phyloP scores from a whole-genome alignment of 2,329 filamentous ascomycete genomes.

The Apiospora pterosperma region DNA sequence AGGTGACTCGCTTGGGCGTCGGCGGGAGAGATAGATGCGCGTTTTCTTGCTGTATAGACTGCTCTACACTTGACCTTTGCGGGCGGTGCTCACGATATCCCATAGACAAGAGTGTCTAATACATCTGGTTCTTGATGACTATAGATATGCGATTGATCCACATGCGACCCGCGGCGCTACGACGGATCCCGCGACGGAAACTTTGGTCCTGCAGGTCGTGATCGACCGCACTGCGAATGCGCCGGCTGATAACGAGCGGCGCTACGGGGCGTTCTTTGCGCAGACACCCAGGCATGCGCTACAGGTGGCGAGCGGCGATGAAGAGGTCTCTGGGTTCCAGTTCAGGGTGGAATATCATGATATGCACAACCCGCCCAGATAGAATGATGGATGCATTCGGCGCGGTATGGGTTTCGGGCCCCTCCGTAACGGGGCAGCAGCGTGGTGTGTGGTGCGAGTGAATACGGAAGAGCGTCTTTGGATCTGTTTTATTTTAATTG shows the following conservation, averaged over 20 bases:
- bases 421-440: neutral
- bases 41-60: neutral
- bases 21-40: neutral
- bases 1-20: neutral
- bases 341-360: neutral
- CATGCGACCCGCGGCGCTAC: neutral
- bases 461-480: too few relatives aligned
- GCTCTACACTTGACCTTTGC: neutral
- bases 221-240: neutral
- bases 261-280: neutral
- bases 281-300: neutral
- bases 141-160: neutral
- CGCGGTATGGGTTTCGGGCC: neutral
- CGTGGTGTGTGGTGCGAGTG: too few relatives aligned
- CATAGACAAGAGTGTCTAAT: conserved; percentile 2
- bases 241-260: fast-evolving
- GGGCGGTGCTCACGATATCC: neutral
- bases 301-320: neutral
- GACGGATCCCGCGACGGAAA: neutral
- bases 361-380: neutral
- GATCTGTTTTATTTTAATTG: too few relatives aligned
- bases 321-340: neutral
- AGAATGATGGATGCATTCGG: neutral
- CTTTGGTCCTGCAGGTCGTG: neutral
- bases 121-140: neutral